Conservation (phyloP, 2,329 filamentous ascomycete genomes). For the Paraphoma chrysanthemicola region DNA sequence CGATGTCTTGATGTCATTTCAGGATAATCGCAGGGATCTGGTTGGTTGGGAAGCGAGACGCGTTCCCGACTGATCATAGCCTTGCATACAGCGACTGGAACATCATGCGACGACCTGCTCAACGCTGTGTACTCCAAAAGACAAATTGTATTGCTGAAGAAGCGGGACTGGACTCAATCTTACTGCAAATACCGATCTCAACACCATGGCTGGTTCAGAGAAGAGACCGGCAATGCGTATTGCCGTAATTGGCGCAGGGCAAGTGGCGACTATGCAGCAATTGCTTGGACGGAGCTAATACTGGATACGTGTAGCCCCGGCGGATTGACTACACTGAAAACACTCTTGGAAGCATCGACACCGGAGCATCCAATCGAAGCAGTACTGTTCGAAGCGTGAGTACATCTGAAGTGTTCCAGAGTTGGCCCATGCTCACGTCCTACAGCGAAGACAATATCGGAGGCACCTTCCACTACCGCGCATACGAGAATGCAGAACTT, state of each 20-base stretch:
- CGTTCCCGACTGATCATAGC: neutral
- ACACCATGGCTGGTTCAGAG: conserved; percentile 15
- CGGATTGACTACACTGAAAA: conserved; percentile 38
- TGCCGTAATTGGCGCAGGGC: conserved; percentile 40
- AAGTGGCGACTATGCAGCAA: conserved; percentile 6
- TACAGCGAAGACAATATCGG: conserved; percentile 51
- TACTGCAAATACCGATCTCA: neutral
- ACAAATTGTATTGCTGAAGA: neutral
- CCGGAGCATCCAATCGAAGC: conserved; percentile 49
- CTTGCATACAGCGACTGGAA: neutral
- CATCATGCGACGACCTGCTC: neutral
- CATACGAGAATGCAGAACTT: conserved; percentile 60
- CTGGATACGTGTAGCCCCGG: conserved; percentile 25
- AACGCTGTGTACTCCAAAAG: no score
- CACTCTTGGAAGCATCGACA: conserved; percentile 38
- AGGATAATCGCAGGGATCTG: neutral
- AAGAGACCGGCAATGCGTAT: conserved; percentile 30
- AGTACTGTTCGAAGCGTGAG: conserved; percentile 53
- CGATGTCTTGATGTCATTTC: neutral
- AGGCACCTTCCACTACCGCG: conserved; percentile 57
- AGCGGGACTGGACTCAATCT: no score
- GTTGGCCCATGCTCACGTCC: conserved; percentile 3
- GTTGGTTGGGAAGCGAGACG: conserved; percentile 1
- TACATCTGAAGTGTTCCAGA: neutral
- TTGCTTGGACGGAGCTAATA: neutral